phyloP scores from a whole-genome alignment of 2,329 filamentous ascomycete species.

The Ciborinia camelliae region DNA sequence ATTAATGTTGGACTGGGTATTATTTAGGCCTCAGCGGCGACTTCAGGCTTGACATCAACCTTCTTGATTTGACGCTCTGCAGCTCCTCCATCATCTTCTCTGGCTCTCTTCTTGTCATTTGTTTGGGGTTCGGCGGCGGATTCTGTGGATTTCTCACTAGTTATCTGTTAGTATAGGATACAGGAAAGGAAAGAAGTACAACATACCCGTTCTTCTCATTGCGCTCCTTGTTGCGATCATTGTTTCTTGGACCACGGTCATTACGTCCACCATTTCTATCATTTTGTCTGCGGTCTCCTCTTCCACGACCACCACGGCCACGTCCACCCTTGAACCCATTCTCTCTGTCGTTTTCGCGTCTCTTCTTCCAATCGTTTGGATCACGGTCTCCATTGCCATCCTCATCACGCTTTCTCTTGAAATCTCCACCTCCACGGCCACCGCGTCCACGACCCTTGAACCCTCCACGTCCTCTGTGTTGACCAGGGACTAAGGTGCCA shows the following conservation, averaged over 20 bases:
- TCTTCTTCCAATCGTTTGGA: slow-evolving; percentile 60
- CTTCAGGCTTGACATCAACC: slow-evolving; percentile 45
- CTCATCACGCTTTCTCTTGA: slow-evolving; percentile 12
- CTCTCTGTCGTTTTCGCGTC: slow-evolving; percentile 59
- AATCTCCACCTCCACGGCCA: slow-evolving; percentile 20
- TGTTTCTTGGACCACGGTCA: slow-evolving; percentile 40
- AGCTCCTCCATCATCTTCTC: slow-evolving; percentile 46
- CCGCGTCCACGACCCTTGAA: slow-evolving; percentile 41
- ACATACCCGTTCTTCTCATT: slow-evolving; percentile 37
- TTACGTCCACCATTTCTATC: slow-evolving; percentile 37
- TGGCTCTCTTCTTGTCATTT: slow-evolving; percentile 36
- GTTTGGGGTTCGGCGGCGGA: slow-evolving; percentile 12
- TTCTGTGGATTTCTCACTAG: slow-evolving; percentile 25
- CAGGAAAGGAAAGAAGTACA: not conserved
- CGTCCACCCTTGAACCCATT: slow-evolving; percentile 50
- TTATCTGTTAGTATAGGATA: slow-evolving; percentile 22
- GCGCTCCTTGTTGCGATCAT: slow-evolving; percentile 39
- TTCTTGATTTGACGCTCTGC: slow-evolving; percentile 58
- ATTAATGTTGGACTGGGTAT: slow-evolving; percentile 24
- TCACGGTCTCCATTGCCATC: slow-evolving; percentile 41
- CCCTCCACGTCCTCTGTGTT: slow-evolving; percentile 25
- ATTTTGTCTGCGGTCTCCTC: slow-evolving; percentile 37
- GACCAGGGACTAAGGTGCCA: slow-evolving; percentile 60
- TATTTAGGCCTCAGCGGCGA: slow-evolving; percentile 29
- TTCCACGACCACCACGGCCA: slow-evolving; percentile 37